Evolutionary conservation across 805 yeast species (phyloP).

Genomic region (Blastobotrys attinorum): DNA sequence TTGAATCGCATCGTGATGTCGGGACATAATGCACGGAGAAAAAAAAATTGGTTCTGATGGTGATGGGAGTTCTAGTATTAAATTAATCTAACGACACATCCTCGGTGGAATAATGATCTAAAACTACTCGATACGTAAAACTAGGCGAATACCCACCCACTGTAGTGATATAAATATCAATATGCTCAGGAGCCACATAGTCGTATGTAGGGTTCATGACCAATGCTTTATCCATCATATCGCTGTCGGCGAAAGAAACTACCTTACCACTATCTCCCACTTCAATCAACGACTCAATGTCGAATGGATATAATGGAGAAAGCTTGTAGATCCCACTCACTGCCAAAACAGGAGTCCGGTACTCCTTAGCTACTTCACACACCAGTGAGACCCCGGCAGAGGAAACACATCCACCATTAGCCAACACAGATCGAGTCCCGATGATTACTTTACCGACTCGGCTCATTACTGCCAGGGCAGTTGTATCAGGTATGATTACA

Average conservation of each 20-base stretch:
- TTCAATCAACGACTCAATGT: constrained; percentile 73
- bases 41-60: not conserved
- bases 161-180: constrained; percentile 90
- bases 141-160: constrained; percentile 96
- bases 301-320: constrained; percentile 88
- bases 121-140: constrained; percentile 87
- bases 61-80: not conserved
- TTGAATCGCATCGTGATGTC: constrained; percentile 10
- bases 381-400: constrained; percentile 88
- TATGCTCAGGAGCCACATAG: constrained; percentile 87
- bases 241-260: constrained; percentile 62
- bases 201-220: constrained; percentile 85
- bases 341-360: constrained; percentile 91
- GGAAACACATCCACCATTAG: constrained; percentile 91
- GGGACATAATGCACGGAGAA: not conserved
- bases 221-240: constrained; percentile 62
- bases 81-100: constrained; percentile 35
- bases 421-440: constrained; percentile 87
- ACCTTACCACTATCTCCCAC: constrained; percentile 93
- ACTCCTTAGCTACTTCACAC: constrained; percentile 92
- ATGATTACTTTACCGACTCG: constrained; percentile 93
- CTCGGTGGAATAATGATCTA: constrained; percentile 85
- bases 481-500: constrained; percentile 85
- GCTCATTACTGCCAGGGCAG: constrained; percentile 93
- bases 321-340: constrained; percentile 91